Evolutionary conservation across 345 rosid species (phyloP), one percentile per base, ranked within the genome.

Genomic region (Lepidium africanum): DNA sequence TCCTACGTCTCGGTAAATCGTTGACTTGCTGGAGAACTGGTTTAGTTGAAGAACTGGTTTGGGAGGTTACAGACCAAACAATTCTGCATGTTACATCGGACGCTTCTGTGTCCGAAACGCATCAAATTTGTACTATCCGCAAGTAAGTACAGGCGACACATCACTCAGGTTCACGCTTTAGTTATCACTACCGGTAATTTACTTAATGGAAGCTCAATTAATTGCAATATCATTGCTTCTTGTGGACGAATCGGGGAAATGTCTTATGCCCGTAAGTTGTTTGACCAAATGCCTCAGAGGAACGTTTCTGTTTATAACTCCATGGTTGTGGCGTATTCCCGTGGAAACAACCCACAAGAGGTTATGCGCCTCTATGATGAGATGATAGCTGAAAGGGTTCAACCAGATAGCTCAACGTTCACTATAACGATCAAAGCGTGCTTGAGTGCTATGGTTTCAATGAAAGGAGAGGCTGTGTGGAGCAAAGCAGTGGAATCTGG

Each of bases 361-460:
- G 89, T 86, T 65, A 19, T 91, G 37, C 30, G 72, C 8, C 76
- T 86, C 33, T 86, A 84, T 71, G 73, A 68, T 56, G 70, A 72
- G 72, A 91, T 91, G 91, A 45, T 81, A 19, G 0, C 32, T 32
- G 91, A 83, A 67, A 78, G 79, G 40, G 62, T 73, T 43, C 79
- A 47, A 65, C 91, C 96, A 14, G 92, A 88, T 72, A 91, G 92
- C 85, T 84, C 96, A 2, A 88, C 80, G 35, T 86, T 86, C 57
- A 86, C 97, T 3, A 43, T 88, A 10, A 78, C 86, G 2, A 71
- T 91, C 45, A 88, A 88, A 75, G 97, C 93, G 0, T 88, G 96
- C 47, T 76, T 82, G 15, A 81, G 60, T 51, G 71, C 77, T 72
- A 66, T 63, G 83, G 84, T 72, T 42, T 39, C 71, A 65, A 67